Conservation (phyloP, 208 protist species). For the Trypanosoma lewisi region DNA sequence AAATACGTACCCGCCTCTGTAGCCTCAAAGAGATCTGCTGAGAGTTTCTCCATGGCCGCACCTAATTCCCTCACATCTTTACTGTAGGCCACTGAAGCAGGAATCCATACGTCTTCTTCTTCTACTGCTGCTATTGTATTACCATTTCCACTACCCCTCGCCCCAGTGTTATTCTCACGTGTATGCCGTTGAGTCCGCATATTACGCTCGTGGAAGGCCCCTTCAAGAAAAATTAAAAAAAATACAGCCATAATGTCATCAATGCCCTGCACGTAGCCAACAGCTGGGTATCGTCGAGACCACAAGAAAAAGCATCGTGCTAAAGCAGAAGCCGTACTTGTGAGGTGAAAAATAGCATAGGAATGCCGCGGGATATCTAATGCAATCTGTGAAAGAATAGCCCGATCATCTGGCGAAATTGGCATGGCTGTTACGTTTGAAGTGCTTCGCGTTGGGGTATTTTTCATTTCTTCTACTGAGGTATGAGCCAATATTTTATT, state of each 20-base stretch:
- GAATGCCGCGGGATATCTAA: constrained; percentile 75
- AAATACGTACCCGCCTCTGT: constrained; percentile 92
- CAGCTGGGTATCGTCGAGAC: constrained; percentile 91
- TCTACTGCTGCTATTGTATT: too few relatives aligned
- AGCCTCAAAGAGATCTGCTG: constrained; percentile 14
- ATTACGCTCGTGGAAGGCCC: constrained; percentile 43
- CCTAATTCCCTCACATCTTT: constrained; percentile 9
- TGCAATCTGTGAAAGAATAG: constrained; percentile 66
- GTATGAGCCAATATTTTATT: constrained; percentile 1
- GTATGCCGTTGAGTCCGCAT: not conserved
- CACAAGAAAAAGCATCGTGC: constrained; percentile 92
- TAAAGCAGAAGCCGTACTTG: constrained; percentile 46
- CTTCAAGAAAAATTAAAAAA: constrained; percentile 87
- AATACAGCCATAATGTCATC: constrained; percentile 93
- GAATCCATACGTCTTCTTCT: not conserved
- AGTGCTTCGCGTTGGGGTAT: not conserved
- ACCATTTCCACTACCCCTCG: too few relatives aligned
- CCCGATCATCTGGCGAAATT: constrained; percentile 49
- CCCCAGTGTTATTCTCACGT: not conserved
- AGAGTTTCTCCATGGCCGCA: not conserved
- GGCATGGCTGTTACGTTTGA: too few relatives aligned
- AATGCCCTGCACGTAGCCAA: constrained; percentile 95
- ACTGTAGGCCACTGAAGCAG: constrained; percentile 8
- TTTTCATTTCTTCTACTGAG: constrained; percentile 3
- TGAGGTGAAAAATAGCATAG: constrained; percentile 56